Percentiles rank a stretch among this genome's conserved stretches.
phyloP scores from a whole-genome alignment of 2,329 filamentous ascomycete species.

The Verticillium nonalfalfae region DNA sequence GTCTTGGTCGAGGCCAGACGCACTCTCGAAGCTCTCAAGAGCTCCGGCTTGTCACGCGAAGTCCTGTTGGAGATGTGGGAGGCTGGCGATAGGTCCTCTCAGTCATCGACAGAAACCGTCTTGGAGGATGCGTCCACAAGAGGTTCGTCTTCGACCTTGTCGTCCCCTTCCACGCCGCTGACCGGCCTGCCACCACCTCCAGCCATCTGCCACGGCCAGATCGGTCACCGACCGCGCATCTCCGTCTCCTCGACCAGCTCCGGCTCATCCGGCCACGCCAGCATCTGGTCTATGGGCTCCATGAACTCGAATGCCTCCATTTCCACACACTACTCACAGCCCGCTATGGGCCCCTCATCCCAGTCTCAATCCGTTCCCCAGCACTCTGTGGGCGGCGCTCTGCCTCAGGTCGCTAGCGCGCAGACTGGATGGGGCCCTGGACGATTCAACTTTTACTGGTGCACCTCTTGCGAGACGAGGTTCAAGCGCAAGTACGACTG shows the following conservation, averaged over 20 bases:
- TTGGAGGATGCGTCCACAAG: conserved; percentile 12
- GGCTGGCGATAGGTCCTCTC: conserved; percentile 7
- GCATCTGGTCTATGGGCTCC: conserved; percentile 23
- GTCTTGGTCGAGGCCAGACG: conserved; percentile 37
- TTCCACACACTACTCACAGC: conserved; percentile 28
- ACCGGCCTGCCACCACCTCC: conserved; percentile 2
- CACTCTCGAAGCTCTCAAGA: conserved; percentile 38
- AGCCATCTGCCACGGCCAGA: conserved; percentile 27
- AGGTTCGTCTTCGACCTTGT: conserved; percentile 4
- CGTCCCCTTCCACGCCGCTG: conserved; percentile 13
- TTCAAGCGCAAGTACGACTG: conserved; percentile 64
- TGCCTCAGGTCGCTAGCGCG: conserved; percentile 11
- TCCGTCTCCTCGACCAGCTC: conserved; percentile 45
- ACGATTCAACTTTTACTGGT: conserved; percentile 44
- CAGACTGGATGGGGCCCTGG: conserved; percentile 13
- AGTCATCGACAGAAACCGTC: conserved; percentile 4
- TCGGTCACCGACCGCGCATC: conserved; percentile 30
- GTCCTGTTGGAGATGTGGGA: conserved; percentile 19
- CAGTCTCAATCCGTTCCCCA: conserved; percentile 23
- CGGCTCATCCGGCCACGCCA: conserved; percentile 36
- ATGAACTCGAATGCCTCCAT: conserved; percentile 14
- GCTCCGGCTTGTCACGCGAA: conserved; percentile 37
- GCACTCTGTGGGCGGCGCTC: conserved; percentile 8
- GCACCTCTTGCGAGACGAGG: conserved; percentile 54
- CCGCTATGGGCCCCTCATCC: conserved; percentile 22